These are phyloP conservation scores for Lasiosphaeria hispida DNA, from an alignment of 495 filamentous ascomycete species.

Conservation along the genomic window DNA sequence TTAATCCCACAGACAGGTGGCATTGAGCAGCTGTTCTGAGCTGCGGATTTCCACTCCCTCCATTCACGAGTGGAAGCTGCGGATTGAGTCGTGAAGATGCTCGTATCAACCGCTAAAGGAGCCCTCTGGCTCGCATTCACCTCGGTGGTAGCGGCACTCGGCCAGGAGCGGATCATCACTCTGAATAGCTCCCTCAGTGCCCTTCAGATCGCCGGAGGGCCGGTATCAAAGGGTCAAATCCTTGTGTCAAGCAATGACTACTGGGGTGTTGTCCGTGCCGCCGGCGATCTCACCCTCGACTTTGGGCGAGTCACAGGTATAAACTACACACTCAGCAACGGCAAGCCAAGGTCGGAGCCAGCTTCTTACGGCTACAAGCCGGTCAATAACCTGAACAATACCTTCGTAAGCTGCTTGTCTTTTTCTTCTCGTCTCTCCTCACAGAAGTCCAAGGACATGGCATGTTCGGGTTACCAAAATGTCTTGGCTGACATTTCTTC, in stretches of 20 bases:
- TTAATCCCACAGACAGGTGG: background rate
- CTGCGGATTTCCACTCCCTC: background rate
- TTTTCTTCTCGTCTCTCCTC: background rate
- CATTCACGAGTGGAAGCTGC: background rate
- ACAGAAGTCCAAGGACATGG: too few relatives aligned
- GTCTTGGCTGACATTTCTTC: background rate
- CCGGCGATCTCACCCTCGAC: slow-evolving; percentile 64
- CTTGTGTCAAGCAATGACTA: slow-evolving; percentile 57
- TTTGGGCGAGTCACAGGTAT: slow-evolving; percentile 66
- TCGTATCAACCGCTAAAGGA: slow-evolving; percentile 21
- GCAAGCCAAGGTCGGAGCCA: slow-evolving; percentile 36
- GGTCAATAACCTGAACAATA: slow-evolving; percentile 46
- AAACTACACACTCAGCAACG: slow-evolving; percentile 55
- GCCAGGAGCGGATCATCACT: slow-evolving; percentile 55
- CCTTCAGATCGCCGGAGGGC: slow-evolving; percentile 47
- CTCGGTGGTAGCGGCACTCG: slow-evolving; percentile 44
- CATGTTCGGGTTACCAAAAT: background rate
- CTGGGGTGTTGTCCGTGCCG: slow-evolving; percentile 66
- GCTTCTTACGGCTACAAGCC: slow-evolving; percentile 43
- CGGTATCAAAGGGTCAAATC: slow-evolving; percentile 47
- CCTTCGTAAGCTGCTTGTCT: slow-evolving; percentile 34
- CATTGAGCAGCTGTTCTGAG: background rate
- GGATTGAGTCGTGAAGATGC: slow-evolving; percentile 20
- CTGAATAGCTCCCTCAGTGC: slow-evolving; percentile 40
- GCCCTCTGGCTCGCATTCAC: slow-evolving; percentile 26